Evolutionary conservation across 2,329 filamentous ascomycete genomes (phyloP).

Genomic region (Colletotrichum navitas): DNA sequence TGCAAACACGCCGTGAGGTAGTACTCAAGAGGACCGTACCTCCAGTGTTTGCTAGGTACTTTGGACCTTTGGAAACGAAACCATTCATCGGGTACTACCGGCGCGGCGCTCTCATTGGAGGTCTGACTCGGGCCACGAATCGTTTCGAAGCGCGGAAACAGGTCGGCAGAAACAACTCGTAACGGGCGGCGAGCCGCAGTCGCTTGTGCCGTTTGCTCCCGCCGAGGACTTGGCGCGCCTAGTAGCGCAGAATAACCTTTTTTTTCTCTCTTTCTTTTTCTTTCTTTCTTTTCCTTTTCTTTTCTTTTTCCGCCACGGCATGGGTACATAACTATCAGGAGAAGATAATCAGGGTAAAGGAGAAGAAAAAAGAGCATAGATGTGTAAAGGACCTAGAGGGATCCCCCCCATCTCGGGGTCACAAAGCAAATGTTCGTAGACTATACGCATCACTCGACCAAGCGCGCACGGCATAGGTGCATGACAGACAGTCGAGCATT

Average conservation of each 20-base stretch:
- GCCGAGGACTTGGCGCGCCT: not conserved
- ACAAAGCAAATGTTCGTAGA: not conserved
- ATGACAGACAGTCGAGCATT: not conserved
- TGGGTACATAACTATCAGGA: not conserved
- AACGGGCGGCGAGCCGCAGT: slow-evolving; percentile 20
- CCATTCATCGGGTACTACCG: not conserved
- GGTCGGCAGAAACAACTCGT: not conserved
- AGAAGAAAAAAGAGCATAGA: not conserved
- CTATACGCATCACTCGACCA: not conserved
- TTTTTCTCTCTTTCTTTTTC: too few species aligned
- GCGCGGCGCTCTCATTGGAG: slow-evolving; percentile 9
- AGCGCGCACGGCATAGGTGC: not conserved
- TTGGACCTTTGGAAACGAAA: not conserved
- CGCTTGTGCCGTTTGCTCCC: slow-evolving; percentile 17
- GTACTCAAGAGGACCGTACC: slow-evolving; percentile 8
- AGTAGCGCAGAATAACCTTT: not conserved
- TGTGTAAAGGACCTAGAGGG: not conserved
- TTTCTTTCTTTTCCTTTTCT: too few species aligned
- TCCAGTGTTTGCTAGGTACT: not conserved
- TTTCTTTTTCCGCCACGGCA: not conserved
- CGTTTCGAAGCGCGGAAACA: not conserved
- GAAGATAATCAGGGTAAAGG: not conserved
- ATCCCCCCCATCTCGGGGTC: not conserved
- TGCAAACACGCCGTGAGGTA: slow-evolving; percentile 7
- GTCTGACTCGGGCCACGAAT: not conserved